Conservation (phyloP, 176 grass and related monocot species). For the Chrysopogon serrulatus region DNA sequence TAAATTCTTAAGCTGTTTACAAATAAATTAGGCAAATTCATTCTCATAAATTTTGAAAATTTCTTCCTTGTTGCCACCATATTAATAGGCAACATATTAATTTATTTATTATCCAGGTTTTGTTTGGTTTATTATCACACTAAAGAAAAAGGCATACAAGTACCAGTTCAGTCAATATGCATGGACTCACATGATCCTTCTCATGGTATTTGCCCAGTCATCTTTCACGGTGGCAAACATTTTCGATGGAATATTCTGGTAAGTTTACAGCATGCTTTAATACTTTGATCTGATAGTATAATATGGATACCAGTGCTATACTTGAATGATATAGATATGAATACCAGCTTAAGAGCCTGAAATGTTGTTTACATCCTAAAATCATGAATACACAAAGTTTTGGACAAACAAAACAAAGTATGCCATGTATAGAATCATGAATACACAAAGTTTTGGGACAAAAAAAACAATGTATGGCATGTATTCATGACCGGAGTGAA, state of each 20-base stretch:
- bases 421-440: no score
- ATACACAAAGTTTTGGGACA: no score
- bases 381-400: background rate
- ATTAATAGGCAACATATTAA: no score
- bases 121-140: conserved; percentile 91
- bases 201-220: conserved; percentile 80
- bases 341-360: background rate
- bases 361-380: background rate
- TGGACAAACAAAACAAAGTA: background rate
- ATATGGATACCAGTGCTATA: background rate
- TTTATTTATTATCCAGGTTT: conserved; percentile 45
- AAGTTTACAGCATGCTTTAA: conserved; percentile 14
- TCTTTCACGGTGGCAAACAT: conserved; percentile 93
- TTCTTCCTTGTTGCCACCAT: background rate
- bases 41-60: background rate
- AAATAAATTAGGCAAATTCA: background rate
- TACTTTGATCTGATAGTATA: background rate
- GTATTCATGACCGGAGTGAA: background rate
- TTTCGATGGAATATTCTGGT: conserved; percentile 93
- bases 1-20: background rate
- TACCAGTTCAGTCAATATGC: conserved; percentile 95
- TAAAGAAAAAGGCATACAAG: conserved; percentile 93
- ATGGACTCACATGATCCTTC: conserved; percentile 95
- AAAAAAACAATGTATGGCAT: no score
- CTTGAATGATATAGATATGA: background rate